phyloP scores from a whole-genome alignment of 1,139 yeast species.

The Saccharomyces hybrid region DNA sequence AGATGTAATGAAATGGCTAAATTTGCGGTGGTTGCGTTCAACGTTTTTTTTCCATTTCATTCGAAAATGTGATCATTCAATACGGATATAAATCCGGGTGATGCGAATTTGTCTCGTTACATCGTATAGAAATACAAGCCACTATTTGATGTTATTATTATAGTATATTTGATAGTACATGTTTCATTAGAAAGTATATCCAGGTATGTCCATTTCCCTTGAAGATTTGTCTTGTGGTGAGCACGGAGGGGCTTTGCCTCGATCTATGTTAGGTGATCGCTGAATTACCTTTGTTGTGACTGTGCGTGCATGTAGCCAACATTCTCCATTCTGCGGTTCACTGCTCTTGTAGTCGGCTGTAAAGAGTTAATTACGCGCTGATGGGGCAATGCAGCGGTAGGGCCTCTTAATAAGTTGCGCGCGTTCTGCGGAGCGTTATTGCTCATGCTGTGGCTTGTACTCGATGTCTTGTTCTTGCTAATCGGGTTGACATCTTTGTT shows the following conservation, averaged over 20 bases:
- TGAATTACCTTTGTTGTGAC: background rate
- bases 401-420: slow-evolving; percentile 16
- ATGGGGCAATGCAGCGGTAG: slow-evolving; percentile 17
- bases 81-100: background rate
- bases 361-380: slow-evolving; percentile 25
- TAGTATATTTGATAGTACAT: too few species aligned
- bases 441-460: slow-evolving; percentile 6
- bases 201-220: background rate
- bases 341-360: slow-evolving; percentile 32
- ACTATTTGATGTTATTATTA: too few species aligned
- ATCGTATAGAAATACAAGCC: background rate
- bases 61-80: background rate
- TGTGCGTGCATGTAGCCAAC: slow-evolving; percentile 24
- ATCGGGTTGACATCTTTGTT: slow-evolving; percentile 24
- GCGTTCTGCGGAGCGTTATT: slow-evolving; percentile 5
- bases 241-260: too few species aligned
- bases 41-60: background rate
- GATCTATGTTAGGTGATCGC: too few species aligned
- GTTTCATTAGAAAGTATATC: too few species aligned
- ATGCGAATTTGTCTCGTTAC: background rate
- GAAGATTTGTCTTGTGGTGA: too few species aligned
- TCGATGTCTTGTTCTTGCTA: slow-evolving; percentile 10
- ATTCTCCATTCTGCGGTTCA: slow-evolving; percentile 28
- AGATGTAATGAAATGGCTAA: background rate
- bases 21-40: slow-evolving; percentile 1